These are phyloP conservation scores for sorghum (Sorghum bicolor) DNA, from an alignment of 176 grass and related monocot species.

Conservation along the genomic window DNA sequence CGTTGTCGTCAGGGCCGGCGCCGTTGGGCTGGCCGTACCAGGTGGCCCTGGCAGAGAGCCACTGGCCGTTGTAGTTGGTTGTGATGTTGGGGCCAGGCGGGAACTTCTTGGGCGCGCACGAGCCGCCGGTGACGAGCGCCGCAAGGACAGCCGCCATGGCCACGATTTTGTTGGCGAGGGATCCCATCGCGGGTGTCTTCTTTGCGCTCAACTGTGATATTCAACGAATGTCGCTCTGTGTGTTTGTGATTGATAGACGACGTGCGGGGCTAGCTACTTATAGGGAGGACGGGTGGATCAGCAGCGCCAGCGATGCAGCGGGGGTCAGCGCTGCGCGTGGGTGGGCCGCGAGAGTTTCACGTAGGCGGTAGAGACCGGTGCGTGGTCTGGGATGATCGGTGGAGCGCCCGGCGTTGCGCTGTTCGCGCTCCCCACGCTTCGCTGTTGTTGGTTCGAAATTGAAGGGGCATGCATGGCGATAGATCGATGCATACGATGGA, in stretches of 20 bases:
- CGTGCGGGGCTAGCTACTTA: background rate
- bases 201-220: too few species aligned
- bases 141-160: background rate
- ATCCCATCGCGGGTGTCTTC: too few species aligned
- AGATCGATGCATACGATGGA: too few species aligned
- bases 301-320: background rate
- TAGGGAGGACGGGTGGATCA: background rate
- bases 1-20: constrained; percentile 55
- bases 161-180: background rate
- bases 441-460: too few species aligned
- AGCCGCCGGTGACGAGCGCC: background rate
- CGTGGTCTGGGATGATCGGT: too few species aligned
- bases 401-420: too few species aligned
- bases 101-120: background rate
- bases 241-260: too few species aligned
- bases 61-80: constrained; percentile 26
- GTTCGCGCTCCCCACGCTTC: too few species aligned
- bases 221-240: too few species aligned
- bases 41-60: constrained; percentile 50
- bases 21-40: constrained; percentile 75
- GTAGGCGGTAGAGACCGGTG: too few species aligned
- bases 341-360: background rate
- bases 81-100: background rate
- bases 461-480: too few species aligned
- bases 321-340: background rate